phyloP scores from a whole-genome alignment of 1,139 yeast genomes.

The Candida dubliniensis region DNA sequence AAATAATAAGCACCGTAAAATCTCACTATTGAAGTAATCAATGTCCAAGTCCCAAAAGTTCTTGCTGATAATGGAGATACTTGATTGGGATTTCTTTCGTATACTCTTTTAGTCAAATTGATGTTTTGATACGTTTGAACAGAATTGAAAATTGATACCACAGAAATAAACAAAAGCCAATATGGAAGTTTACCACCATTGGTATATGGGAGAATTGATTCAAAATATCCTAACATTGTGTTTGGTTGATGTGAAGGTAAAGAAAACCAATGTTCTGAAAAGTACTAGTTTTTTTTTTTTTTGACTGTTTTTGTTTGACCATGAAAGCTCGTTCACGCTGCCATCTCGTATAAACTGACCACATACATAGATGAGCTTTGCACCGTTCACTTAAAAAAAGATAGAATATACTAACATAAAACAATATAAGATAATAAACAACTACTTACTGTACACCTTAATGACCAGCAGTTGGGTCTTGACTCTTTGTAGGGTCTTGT shows the following conservation, averaged over 20 bases:
- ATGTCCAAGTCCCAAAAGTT: constrained; percentile 98
- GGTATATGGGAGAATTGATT: constrained; percentile 28
- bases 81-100: constrained; percentile 43
- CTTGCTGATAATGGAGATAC: constrained; percentile 82
- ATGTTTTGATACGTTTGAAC: constrained; percentile 70
- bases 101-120: constrained; percentile 74
- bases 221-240: constrained; percentile 18
- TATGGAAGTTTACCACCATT: constrained; percentile 44
- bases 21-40: constrained; percentile 80
- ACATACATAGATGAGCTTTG: too few species aligned
- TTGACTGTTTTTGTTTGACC: not conserved
- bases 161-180: constrained; percentile 64
- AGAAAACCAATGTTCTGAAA: not conserved
- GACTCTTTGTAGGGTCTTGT: constrained; percentile 67
- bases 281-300: not conserved
- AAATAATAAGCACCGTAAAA: constrained; percentile 83
- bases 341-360: too few species aligned
- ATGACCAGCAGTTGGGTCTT: constrained; percentile 8
- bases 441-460: constrained; percentile 1
- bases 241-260: not conserved
- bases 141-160: constrained; percentile 88
- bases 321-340: not conserved
- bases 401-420: constrained; percentile 2
- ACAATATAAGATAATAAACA: constrained; percentile 2
- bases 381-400: constrained; percentile 3